These are phyloP conservation scores for Entoloma clypeatum DNA, from an alignment of 1,284 basidiomycete genomes.

Conservation along the genomic window DNA sequence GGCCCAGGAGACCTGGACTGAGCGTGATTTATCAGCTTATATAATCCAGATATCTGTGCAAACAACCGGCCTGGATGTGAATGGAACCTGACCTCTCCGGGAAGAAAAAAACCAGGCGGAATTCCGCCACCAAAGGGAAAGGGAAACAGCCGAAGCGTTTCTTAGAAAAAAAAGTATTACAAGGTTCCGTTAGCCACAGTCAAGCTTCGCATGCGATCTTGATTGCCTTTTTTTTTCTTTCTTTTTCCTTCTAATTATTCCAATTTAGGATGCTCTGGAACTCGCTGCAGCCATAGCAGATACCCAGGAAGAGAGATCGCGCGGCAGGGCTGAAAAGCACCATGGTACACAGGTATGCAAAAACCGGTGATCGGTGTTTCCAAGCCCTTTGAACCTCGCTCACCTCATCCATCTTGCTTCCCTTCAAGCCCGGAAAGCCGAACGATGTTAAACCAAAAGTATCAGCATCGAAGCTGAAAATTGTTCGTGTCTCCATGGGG, in stretches of 20 bases:
- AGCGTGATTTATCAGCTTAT: no score
- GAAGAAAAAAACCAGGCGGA: no score
- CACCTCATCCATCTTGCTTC: background rate
- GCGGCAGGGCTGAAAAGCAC: conserved; percentile 32
- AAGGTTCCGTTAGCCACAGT: conserved; percentile 1
- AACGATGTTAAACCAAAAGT: conserved; percentile 3
- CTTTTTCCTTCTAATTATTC: no score
- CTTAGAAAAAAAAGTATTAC: conserved; percentile 18
- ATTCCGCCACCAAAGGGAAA: conserved; percentile 14
- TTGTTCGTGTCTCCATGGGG: conserved; percentile 10
- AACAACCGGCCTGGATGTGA: no score
- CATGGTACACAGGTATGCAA: conserved; percentile 32
- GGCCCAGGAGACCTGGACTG: no score
- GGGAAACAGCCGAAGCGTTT: conserved; percentile 24
- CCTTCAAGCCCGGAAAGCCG: background rate
- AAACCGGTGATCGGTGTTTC: background rate
- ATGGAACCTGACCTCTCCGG: no score
- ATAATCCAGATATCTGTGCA: no score
- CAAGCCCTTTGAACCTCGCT: conserved; percentile 1
- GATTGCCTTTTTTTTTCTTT: no score
- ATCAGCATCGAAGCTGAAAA: conserved; percentile 12
- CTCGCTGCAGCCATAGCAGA: conserved; percentile 40
- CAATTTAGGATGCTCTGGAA: conserved; percentile 37
- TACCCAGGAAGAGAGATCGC: conserved; percentile 36
- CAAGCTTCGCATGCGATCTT: no score